Conservation (phyloP, 306 rosid species). For the Vigna unguiculata region DNA sequence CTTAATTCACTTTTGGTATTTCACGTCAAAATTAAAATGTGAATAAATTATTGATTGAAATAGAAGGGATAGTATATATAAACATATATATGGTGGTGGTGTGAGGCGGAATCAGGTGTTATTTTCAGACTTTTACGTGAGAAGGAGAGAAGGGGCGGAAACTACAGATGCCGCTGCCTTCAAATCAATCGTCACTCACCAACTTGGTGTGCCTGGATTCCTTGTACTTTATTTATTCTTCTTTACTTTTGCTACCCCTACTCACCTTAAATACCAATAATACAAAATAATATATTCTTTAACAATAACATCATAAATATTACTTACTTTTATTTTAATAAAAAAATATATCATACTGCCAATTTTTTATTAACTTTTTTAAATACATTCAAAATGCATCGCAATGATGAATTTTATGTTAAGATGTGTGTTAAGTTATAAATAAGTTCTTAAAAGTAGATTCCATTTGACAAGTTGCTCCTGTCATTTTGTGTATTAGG, state of each 20-base stretch:
- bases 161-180: constrained; percentile 28
- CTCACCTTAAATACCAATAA: neutral
- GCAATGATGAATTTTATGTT: neutral
- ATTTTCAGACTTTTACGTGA: constrained; percentile 16
- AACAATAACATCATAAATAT: too few relatives aligned
- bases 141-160: constrained; percentile 3
- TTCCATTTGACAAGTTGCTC: neutral
- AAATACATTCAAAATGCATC: too few relatives aligned
- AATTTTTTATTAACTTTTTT: too few relatives aligned
- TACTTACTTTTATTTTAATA: too few relatives aligned
- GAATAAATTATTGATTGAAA: neutral
- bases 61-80: neutral
- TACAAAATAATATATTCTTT: too few relatives aligned
- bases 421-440: neutral
- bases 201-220: constrained; percentile 17
- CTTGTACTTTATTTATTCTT: constrained; percentile 21
- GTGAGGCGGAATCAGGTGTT: constrained; percentile 28
- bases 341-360: too few relatives aligned
- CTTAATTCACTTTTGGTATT: neutral
- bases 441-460: neutral
- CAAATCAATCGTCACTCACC: constrained; percentile 16
- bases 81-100: constrained; percentile 8
- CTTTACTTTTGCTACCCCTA: neutral
- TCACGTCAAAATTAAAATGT: neutral
- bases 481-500: neutral